Evolutionary conservation across 305 asterid genomes (phyloP).

Genomic region (Fraxinus albicans): DNA sequence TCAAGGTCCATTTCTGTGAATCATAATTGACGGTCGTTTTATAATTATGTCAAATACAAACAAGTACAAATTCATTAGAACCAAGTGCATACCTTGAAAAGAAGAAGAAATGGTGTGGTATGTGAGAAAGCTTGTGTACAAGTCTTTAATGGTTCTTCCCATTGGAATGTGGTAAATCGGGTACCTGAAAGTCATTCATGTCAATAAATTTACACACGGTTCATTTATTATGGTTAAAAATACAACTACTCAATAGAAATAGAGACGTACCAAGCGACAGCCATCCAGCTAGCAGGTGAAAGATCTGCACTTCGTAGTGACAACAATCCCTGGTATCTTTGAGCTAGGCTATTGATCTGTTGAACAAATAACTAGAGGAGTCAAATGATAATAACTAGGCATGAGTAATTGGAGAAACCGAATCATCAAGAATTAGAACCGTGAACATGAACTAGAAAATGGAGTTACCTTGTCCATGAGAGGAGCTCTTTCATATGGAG

Average conservation of each 20-base stretch:
- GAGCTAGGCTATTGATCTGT: slow-evolving; percentile 71
- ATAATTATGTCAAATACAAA: neutral
- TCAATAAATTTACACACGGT: slow-evolving; percentile 4
- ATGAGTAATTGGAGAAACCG: neutral
- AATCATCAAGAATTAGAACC: neutral
- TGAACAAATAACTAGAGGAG: neutral
- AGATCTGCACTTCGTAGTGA: slow-evolving; percentile 87
- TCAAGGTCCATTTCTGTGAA: slow-evolving; percentile 55
- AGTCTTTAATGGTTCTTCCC: slow-evolving; percentile 74
- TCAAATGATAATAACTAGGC: neutral
- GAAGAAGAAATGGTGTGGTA: slow-evolving; percentile 96
- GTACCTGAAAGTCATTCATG: slow-evolving; percentile 53
- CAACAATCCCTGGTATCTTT: slow-evolving; percentile 75
- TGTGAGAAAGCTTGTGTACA: slow-evolving; percentile 90
- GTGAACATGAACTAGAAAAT: neutral
- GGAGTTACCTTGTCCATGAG: slow-evolving; percentile 72
- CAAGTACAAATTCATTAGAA: neutral
- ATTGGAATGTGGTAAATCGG: slow-evolving; percentile 97
- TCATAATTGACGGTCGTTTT: slow-evolving; percentile 1
- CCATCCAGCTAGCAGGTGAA: slow-evolving; percentile 99
- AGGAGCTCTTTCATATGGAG: slow-evolving; percentile 92
- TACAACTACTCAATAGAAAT: neutral
- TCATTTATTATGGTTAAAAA: neutral
- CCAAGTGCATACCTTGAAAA: slow-evolving; percentile 63
- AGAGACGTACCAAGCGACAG: slow-evolving; percentile 80